Percentiles rank a stretch among this genome's conserved stretches.
phyloP scores from a whole-genome alignment of 805 yeast species.

The Vanderwaltozyma tropicalis region DNA sequence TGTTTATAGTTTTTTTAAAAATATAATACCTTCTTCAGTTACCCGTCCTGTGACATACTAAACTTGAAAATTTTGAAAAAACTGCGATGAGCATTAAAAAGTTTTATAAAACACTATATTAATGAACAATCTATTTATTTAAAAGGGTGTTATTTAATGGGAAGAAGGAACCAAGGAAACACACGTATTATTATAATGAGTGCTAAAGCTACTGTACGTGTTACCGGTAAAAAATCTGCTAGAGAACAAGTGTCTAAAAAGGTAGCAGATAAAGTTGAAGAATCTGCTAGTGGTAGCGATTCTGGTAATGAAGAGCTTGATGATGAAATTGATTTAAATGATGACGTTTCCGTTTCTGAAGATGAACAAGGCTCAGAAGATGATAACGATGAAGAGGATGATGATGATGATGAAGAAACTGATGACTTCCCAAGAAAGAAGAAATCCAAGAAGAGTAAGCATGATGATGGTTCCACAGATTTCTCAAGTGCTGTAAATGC shows the following conservation, averaged over 20 bases:
- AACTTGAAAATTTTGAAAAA: background rate
- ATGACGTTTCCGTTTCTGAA: conserved; percentile 8
- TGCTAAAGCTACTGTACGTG: conserved; percentile 1
- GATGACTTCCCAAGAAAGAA: conserved; percentile 37
- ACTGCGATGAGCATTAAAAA: conserved; percentile 1
- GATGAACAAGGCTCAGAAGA: conserved; percentile 10
- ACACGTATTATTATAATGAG: background rate
- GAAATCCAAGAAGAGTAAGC: conserved; percentile 45
- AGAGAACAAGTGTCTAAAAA: background rate
- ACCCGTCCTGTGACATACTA: background rate
- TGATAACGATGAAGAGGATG: conserved; percentile 16
- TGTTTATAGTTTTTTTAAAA: too few species aligned
- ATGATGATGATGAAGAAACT: conserved; percentile 23
- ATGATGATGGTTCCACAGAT: conserved; percentile 60
- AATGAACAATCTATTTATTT: too few species aligned
- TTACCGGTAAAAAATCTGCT: conserved; percentile 7
- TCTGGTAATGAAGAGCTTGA: conserved; percentile 15
- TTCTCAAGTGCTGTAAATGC: conserved; percentile 81
- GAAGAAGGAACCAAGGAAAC: too few species aligned
- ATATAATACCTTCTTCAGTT: too few species aligned
- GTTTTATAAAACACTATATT: too few species aligned
- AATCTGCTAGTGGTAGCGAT: conserved; percentile 11
- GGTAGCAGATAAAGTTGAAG: background rate
- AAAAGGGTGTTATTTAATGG: too few species aligned
- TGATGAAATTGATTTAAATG: conserved; percentile 14